Conservation (phyloP, 495 filamentous ascomycete species). For the Haplographium delicatum region DNA sequence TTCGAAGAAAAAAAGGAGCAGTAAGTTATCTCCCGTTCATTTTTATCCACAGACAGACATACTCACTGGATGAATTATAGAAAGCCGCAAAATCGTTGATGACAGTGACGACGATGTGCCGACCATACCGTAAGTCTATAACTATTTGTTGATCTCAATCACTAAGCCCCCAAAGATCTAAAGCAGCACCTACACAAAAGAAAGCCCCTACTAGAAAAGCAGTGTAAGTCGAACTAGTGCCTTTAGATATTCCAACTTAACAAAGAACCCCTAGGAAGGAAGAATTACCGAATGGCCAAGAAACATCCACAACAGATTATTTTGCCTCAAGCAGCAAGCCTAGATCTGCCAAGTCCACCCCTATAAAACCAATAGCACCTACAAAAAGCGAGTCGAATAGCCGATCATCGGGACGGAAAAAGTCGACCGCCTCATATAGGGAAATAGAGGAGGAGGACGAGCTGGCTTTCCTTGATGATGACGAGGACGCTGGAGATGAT, state of each 20-base stretch:
- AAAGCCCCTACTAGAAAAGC: constrained; percentile 37
- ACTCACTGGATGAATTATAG: too few species aligned
- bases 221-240: constrained; percentile 16
- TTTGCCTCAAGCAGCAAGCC: constrained; percentile 55
- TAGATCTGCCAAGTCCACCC: constrained; percentile 25
- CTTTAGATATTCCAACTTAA: not conserved
- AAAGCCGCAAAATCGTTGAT: constrained; percentile 65
- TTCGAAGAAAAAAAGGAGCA: constrained; percentile 39
- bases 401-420: constrained; percentile 27
- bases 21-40: too few species aligned
- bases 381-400: constrained; percentile 27
- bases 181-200: constrained; percentile 40
- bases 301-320: constrained; percentile 54
- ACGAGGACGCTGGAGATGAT: constrained; percentile 64
- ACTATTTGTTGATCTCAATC: not conserved
- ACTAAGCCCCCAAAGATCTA: constrained; percentile 11
- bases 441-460: constrained; percentile 36
- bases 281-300: constrained; percentile 42
- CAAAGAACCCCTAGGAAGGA: constrained; percentile 26
- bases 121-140: constrained; percentile 10
- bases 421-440: constrained; percentile 28
- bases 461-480: constrained; percentile 49
- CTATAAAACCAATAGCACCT: constrained; percentile 22
- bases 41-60: too few species aligned
- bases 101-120: constrained; percentile 70